These are phyloP conservation scores for Colletotrichum camelliae DNA, from an alignment of 2,329 filamentous ascomycete species.

Conservation along the genomic window DNA sequence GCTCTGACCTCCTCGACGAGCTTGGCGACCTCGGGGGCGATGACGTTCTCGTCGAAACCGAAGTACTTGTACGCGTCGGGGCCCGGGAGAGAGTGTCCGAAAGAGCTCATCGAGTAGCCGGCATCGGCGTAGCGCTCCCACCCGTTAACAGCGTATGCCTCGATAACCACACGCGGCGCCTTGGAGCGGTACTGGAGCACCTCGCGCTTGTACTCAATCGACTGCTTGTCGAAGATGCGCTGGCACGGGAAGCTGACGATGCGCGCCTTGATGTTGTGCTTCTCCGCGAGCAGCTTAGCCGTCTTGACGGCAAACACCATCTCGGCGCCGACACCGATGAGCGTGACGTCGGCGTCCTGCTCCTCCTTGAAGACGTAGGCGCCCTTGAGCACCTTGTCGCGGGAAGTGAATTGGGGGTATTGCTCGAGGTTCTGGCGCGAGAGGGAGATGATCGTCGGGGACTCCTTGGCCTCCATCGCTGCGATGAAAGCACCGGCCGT, in stretches of 20 bases:
- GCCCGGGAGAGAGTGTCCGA: constrained; percentile 61
- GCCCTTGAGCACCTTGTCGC: constrained; percentile 47
- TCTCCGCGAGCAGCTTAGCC: constrained; percentile 41
- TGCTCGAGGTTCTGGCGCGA: constrained; percentile 47
- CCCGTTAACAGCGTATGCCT: constrained; percentile 62
- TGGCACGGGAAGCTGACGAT: constrained; percentile 52
- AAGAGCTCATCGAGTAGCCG: constrained; percentile 56
- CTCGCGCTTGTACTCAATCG: constrained; percentile 47
- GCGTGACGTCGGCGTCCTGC: constrained; percentile 47
- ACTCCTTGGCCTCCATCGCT: constrained; percentile 46
- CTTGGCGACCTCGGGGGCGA: constrained; percentile 38
- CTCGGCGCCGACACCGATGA: constrained; percentile 45
- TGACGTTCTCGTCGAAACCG: constrained; percentile 51
- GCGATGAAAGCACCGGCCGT: constrained; percentile 57
- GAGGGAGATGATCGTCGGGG: constrained; percentile 53
- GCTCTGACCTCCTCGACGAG: constrained; percentile 28
- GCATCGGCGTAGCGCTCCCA: constrained; percentile 68
- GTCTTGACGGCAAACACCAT: constrained; percentile 37
- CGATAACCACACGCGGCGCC: constrained; percentile 60
- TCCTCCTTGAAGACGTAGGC: constrained; percentile 52
- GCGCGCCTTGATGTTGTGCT: constrained; percentile 41
- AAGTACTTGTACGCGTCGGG: constrained; percentile 59
- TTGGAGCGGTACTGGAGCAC: constrained; percentile 47
- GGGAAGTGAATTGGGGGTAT: constrained; percentile 48
- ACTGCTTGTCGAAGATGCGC: constrained; percentile 47